Evolutionary conservation across 2,329 filamentous ascomycete genomes (phyloP).

Genomic region (Huntiella savannae): DNA sequence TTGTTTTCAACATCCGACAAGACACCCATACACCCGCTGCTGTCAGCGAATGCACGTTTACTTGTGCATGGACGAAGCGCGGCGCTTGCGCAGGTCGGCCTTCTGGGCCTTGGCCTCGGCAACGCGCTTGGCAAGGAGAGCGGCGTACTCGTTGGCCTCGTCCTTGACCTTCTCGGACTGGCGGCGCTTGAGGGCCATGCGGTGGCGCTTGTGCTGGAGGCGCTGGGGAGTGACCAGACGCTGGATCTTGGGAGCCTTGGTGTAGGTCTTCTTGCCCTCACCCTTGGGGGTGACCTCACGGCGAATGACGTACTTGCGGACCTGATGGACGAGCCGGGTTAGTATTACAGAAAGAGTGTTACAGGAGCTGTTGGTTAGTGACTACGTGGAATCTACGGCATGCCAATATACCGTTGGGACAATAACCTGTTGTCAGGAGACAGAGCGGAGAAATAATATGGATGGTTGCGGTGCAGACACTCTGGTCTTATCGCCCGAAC

Average conservation of each 20-base stretch:
- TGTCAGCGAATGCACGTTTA: constrained; percentile 27
- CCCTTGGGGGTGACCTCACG: constrained; percentile 94
- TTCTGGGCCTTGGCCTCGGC: constrained; percentile 88
- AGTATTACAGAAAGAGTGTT: constrained; percentile 4
- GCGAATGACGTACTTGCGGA: constrained; percentile 99
- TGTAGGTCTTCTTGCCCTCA: constrained; percentile 95
- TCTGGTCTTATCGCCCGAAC: background rate
- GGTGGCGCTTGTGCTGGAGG: constrained; percentile 99
- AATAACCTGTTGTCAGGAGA: background rate
- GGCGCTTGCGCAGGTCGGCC: constrained; percentile 87
- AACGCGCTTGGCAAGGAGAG: constrained; percentile 92
- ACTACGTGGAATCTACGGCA: constrained; percentile 12
- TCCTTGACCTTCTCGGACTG: constrained; percentile 95
- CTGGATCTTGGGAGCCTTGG: constrained; percentile 99
- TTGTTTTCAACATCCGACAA: constrained; percentile 2
- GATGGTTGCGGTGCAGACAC: background rate
- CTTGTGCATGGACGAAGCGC: constrained; percentile 89
- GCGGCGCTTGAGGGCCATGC: constrained; percentile 94
- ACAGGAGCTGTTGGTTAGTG: constrained; percentile 17
- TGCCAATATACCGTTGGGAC: constrained; percentile 7
- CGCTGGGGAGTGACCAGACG: constrained; percentile 97
- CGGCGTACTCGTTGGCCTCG: constrained; percentile 94
- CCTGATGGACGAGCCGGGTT: constrained; percentile 30
- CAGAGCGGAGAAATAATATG: background rate
- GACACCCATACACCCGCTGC: constrained; percentile 3